A percentile compares a stretch with the other conserved stretches of the same genome.
Conservation (phyloP, 768 basidiomycete genomes). For the Naganishia vaughanmartiniae region DNA sequence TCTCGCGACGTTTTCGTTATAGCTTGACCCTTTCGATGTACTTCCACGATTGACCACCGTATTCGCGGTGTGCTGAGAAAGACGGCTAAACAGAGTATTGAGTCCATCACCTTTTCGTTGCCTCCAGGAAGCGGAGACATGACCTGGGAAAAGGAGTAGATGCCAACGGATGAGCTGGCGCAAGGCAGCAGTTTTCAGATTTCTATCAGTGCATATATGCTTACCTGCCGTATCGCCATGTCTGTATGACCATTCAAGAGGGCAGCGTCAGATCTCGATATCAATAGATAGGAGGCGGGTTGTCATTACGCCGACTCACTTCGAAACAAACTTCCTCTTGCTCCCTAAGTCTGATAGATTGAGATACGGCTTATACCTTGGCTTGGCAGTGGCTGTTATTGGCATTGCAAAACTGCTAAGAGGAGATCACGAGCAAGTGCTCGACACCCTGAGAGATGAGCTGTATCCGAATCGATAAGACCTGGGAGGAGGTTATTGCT, state of each 20-base stretch:
- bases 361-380: slow-evolving; percentile 7
- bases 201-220: background rate
- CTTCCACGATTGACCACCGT: background rate
- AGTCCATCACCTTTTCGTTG: background rate
- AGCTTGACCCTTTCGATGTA: background rate
- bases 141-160: background rate
- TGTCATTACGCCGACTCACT: background rate
- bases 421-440: background rate
- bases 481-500: too few relatives aligned
- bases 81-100: background rate
- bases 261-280: background rate
- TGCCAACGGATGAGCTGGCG: background rate
- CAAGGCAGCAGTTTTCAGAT: background rate
- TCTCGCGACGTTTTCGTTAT: background rate
- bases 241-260: background rate
- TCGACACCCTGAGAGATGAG: too few relatives aligned
- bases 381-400: background rate
- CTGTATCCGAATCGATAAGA: too few relatives aligned
- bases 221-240: background rate
- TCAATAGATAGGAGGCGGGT: background rate
- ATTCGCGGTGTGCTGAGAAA: background rate
- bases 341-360: slow-evolving; percentile 10
- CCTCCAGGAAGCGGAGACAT: background rate
- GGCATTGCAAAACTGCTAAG: background rate
- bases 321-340: background rate